These are phyloP conservation scores for Gaeumannomyces sp. DNA, from an alignment of 2,329 filamentous ascomycete genomes.

Conservation along the genomic window DNA sequence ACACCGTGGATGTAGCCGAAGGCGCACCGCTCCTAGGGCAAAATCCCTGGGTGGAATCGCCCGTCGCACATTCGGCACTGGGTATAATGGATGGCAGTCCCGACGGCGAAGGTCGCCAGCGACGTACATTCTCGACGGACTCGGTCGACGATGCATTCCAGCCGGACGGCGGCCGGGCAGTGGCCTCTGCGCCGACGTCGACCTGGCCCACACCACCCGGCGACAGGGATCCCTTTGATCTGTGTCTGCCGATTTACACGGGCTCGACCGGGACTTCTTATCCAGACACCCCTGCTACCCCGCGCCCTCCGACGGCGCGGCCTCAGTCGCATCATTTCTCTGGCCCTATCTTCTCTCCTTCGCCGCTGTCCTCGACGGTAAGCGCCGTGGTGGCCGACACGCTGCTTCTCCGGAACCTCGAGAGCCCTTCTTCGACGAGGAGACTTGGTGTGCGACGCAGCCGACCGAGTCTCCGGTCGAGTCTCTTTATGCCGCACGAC, in stretches of 20 bases:
- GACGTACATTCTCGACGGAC: conserved; percentile 22
- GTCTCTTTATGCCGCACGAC: conserved; percentile 46
- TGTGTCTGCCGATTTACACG: neutral
- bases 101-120: neutral
- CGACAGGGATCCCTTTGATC: neutral
- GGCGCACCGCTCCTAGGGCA: neutral
- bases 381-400: conserved; percentile 52
- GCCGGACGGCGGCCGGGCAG: neutral
- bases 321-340: conserved; percentile 32
- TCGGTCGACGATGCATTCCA: conserved; percentile 16
- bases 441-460: conserved; percentile 40
- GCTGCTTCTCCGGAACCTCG: conserved; percentile 32
- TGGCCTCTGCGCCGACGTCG: conserved; percentile 19
- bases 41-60: neutral
- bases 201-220: conserved; percentile 16
- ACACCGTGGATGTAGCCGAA: conserved; percentile 2
- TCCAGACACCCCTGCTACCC: conserved; percentile 1
- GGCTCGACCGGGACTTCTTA: neutral
- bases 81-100: neutral
- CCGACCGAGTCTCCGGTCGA: conserved; percentile 45
- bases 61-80: neutral
- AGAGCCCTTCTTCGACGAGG: conserved; percentile 31
- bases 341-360: conserved; percentile 51
- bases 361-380: conserved; percentile 53
- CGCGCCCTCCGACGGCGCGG: conserved; percentile 3